phyloP scores from a whole-genome alignment of 345 rosid genomes.

The Noccaea bulbosa region DNA sequence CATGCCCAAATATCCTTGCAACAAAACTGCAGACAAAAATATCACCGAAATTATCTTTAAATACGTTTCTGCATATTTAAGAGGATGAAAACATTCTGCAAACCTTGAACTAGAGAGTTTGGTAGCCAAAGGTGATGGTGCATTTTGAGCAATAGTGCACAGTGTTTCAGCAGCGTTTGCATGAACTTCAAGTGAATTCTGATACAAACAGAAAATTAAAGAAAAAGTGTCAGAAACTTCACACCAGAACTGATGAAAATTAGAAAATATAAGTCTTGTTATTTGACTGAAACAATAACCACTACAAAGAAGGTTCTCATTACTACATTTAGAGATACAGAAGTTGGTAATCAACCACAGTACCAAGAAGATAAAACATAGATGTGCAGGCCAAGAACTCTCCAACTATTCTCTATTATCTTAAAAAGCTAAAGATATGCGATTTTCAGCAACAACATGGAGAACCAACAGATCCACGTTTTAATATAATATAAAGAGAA shows the following conservation, averaged over 20 bases:
- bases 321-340: neutral
- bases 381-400: slow-evolving; percentile 18
- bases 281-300: slow-evolving; percentile 18
- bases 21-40: slow-evolving; percentile 67
- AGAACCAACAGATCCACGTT: slow-evolving; percentile 24
- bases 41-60: slow-evolving; percentile 11
- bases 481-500: neutral
- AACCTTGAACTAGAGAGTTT: slow-evolving; percentile 93
- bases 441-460: slow-evolving; percentile 11
- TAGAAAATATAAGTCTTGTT: neutral
- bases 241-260: slow-evolving; percentile 16
- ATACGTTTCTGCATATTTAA: slow-evolving; percentile 5
- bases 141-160: slow-evolving; percentile 85
- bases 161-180: slow-evolving; percentile 93
- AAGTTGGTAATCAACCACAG: slow-evolving; percentile 9
- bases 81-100: slow-evolving; percentile 28
- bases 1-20: slow-evolving; percentile 90
- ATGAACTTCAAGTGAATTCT: slow-evolving; percentile 88
- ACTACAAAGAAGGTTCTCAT: neutral
- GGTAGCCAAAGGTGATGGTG: slow-evolving; percentile 86
- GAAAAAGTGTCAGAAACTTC: slow-evolving; percentile 5
- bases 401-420: slow-evolving; percentile 5
- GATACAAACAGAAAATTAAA: slow-evolving; percentile 27
- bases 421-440: slow-evolving; percentile 19
- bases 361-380: slow-evolving; percentile 13